Conservation (phyloP, 352 stramenopile species). For the Phytophthora hybrid region DNA sequence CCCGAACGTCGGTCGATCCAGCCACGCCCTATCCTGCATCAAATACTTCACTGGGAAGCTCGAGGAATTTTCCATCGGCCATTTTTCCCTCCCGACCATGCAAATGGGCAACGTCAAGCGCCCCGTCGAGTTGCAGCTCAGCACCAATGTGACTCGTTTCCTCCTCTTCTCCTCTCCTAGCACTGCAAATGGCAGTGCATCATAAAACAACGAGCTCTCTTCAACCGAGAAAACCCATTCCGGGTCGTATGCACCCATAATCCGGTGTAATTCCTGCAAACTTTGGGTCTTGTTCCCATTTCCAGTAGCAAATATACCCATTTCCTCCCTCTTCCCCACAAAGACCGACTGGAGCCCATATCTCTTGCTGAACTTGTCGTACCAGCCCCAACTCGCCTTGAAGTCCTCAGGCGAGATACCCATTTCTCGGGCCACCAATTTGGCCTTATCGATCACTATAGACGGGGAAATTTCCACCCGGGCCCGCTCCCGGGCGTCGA, state of each 20-base stretch:
- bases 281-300: conserved; percentile 12
- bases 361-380: conserved; percentile 47
- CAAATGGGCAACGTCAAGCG: conserved; percentile 21
- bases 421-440: conserved; percentile 30
- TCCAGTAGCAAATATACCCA: too few relatives aligned
- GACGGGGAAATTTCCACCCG: conserved; percentile 36
- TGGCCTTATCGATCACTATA: conserved; percentile 43
- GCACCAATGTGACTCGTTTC: conserved; percentile 31
- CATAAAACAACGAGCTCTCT: conserved; percentile 40
- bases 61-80: neutral
- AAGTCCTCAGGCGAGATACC: conserved; percentile 32
- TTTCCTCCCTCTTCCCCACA: neutral
- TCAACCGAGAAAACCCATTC: conserved; percentile 44
- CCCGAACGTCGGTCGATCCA: conserved; percentile 37
- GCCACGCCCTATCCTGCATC: conserved; percentile 35
- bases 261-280: conserved; percentile 26
- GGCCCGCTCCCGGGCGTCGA: conserved; percentile 31
- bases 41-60: conserved; percentile 30
- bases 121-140: conserved; percentile 41
- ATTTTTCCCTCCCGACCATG: conserved; percentile 33
- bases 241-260: conserved; percentile 39
- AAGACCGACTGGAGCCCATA: conserved; percentile 38
- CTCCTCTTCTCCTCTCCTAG: neutral
- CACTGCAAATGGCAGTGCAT: conserved; percentile 36
- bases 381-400: conserved; percentile 53